Percentiles rank a stretch among this genome's conserved stretches.
phyloP scores from a whole-genome alignment of 1,139 yeast species.

The Scheffersomyces parashehatae region DNA sequence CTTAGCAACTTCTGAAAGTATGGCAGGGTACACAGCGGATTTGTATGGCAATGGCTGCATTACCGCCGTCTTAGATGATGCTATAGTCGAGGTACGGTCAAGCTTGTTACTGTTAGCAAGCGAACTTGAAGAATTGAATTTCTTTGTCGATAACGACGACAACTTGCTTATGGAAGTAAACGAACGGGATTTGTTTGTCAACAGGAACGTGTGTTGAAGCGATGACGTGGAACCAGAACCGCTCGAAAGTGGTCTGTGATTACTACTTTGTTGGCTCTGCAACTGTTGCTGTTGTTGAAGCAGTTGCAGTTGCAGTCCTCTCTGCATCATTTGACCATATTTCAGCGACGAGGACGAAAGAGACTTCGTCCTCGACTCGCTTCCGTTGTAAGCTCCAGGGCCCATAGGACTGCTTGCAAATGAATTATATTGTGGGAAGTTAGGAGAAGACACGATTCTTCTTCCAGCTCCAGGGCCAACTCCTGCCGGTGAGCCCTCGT shows the following conservation, averaged over 20 bases:
- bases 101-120: constrained; percentile 19
- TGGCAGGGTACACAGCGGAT: constrained; percentile 84
- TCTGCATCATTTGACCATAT: constrained; percentile 2
- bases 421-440: constrained; percentile 8
- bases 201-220: constrained; percentile 38
- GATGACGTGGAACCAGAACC: constrained; percentile 24
- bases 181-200: constrained; percentile 45
- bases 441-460: constrained; percentile 15
- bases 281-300: constrained; percentile 7
- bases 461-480: constrained; percentile 3
- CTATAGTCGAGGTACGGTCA: constrained; percentile 34
- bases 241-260: constrained; percentile 16
- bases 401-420: neutral
- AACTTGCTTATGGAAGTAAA: constrained; percentile 45
- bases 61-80: constrained; percentile 37
- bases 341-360: constrained; percentile 14
- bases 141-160: constrained; percentile 42
- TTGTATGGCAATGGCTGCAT: constrained; percentile 48
- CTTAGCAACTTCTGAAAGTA: constrained; percentile 81
- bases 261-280: constrained; percentile 5
- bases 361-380: constrained; percentile 16
- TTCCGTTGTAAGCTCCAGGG: neutral
- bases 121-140: constrained; percentile 39
- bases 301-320: neutral
- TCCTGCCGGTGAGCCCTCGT: neutral